Evolutionary conservation across 306 rosid genomes (phyloP), one percentile per base, ranked within the genome.

Genomic region (Dalbergia cochinchinensis): DNA sequence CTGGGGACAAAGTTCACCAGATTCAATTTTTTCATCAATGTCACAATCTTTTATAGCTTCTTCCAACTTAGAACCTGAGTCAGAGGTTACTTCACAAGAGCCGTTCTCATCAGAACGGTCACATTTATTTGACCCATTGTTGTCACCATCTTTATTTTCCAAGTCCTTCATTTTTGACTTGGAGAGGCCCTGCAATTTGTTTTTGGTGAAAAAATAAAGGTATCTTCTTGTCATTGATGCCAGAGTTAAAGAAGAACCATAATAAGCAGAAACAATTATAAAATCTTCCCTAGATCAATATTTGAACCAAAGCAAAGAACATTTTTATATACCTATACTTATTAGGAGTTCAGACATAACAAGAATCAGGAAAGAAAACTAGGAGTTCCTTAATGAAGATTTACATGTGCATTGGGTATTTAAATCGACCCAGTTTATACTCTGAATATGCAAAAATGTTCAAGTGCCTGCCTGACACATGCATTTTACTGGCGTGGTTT

Each of bases 21-120:
- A 71, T 66, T 80, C 84, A 77, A 54, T 11, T 69, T 79, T 83
- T 62, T 45, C 89, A 66, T 82, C 85, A 62, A 44, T 22, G 42
- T 15, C 85, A 20, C 63, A 79, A 61, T 82, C 90, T 64, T 85
- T 86, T 74, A 73, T 13, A 5, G 59, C 77, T 79, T 83, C 87
- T n/a, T 94, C 97, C 71, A 89, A 65, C 65, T 87, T 81, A 8
- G 83, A 37, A 73, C 80, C 89, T 34, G 74, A 77, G 69, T 83
- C 89, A 31, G 41, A 22, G 1, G 74, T 71, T 54, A 81, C 84
- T 58, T 69, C 85, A 59, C 57, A 67, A 76, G 87, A 66, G 74
- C 83, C 93, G 79, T 85, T 86, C 74, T 84, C 89, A 57, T 88
- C 87, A 54, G 90, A 19, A 53, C 53, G 85, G 70, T 58, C 68